These are phyloP conservation scores for Saccharomyces hybrid DNA, from an alignment of 1,139 yeast genomes.

Conservation along the genomic window DNA sequence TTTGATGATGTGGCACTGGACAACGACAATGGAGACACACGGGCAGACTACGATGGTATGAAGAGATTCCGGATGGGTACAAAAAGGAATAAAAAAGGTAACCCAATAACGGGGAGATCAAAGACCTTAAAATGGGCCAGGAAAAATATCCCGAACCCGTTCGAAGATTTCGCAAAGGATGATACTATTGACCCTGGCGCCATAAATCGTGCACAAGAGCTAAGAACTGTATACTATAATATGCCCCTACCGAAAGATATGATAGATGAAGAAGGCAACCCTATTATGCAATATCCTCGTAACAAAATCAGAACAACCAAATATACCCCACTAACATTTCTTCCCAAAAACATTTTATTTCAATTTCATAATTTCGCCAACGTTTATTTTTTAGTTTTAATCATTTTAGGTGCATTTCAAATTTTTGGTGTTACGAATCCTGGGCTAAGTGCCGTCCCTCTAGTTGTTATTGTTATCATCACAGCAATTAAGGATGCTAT, in stretches of 20 bases:
- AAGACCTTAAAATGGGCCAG: conserved; percentile 36
- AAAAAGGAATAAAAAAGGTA: conserved; percentile 68
- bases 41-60: conserved; percentile 32
- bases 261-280: conserved; percentile 56
- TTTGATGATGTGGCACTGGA: conserved; percentile 23
- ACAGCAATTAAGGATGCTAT: conserved; percentile 91
- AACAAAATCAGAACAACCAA: conserved; percentile 94
- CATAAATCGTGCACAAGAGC: conserved; percentile 27
- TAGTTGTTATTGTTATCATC: conserved; percentile 79
- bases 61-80: conserved; percentile 89
- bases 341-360: conserved; percentile 71
- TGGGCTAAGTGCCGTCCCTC: conserved; percentile 85
- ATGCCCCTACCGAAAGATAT: conserved; percentile 56
- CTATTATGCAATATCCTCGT: conserved; percentile 54
- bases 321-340: conserved; percentile 80
- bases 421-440: conserved; percentile 90
- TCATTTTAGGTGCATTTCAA: conserved; percentile 77
- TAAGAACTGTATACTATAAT: conserved; percentile 59
- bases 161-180: conserved; percentile 24
- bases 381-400: conserved; percentile 71
- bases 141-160: conserved; percentile 29
- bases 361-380: conserved; percentile 91
- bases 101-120: conserved; percentile 56
- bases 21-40: conserved; percentile 17
- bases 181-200: conserved; percentile 22